Evolutionary conservation across 1,284 basidiomycete genomes (phyloP).

Genomic region (Cutaneotrichosporon curvatum): DNA sequence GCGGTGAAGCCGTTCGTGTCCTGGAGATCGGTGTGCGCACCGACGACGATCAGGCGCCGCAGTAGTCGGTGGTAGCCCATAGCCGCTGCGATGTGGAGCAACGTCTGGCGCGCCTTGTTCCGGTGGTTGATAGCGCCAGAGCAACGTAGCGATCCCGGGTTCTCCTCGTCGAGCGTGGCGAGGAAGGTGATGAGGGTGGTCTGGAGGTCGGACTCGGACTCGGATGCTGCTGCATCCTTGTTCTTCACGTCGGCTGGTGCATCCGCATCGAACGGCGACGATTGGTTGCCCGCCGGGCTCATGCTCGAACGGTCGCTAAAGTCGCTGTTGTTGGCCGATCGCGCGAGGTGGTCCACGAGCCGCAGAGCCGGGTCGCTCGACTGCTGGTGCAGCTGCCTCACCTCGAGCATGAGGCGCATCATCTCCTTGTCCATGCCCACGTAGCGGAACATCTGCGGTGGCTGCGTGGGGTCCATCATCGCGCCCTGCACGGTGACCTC

Average conservation of each 20-base stretch:
- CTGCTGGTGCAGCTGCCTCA: constrained; percentile 29
- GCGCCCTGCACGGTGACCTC: constrained; percentile 69
- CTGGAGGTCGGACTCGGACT: constrained; percentile 56
- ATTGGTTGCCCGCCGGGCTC: constrained; percentile 18
- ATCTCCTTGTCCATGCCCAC: constrained; percentile 36
- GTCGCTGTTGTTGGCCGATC: constrained; percentile 23
- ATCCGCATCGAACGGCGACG: constrained; percentile 17
- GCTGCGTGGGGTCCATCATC: constrained; percentile 18
- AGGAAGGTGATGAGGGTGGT: constrained; percentile 71
- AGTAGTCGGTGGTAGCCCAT: constrained; percentile 70
- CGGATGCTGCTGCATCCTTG: no score
- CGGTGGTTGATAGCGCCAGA: constrained; percentile 58
- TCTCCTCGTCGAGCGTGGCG: constrained; percentile 28
- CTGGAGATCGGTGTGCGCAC: constrained; percentile 70
- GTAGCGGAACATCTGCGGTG: constrained; percentile 35
- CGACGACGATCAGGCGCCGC: constrained; percentile 63
- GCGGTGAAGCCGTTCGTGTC: constrained; percentile 89
- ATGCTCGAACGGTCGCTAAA: constrained; percentile 29
- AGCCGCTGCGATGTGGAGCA: constrained; percentile 80
- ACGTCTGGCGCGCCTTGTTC: constrained; percentile 61
- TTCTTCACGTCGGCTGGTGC: no score
- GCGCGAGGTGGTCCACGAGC: constrained; percentile 29
- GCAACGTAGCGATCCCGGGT: constrained; percentile 44
- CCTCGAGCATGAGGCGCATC: constrained; percentile 40
- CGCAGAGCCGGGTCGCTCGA: constrained; percentile 31